Percentiles rank a stretch among this genome's conserved stretches.
These are phyloP conservation scores for Umbelopsis sp. DNA, from an alignment of 192 early-diverging fungal species.

Conservation along the genomic window DNA sequence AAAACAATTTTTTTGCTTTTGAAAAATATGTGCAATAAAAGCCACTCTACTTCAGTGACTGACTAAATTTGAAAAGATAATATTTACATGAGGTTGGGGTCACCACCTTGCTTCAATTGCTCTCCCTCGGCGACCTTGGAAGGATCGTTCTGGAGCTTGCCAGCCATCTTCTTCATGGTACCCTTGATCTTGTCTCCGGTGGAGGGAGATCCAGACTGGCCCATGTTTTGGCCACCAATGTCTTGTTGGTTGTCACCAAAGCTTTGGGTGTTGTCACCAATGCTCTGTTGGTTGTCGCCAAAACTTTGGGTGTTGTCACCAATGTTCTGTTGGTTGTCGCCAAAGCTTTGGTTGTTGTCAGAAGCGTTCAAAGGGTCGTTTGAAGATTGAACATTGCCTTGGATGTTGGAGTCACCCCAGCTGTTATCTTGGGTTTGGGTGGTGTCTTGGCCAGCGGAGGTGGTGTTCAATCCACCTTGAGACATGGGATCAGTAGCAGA, in stretches of 20 bases:
- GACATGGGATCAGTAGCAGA: background rate
- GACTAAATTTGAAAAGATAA: too few relatives aligned
- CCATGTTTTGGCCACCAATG: background rate
- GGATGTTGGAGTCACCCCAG: background rate
- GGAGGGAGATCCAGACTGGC: background rate
- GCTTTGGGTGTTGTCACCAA: background rate
- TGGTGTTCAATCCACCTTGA: background rate
- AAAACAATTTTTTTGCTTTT: too few relatives aligned
- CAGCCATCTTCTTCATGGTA: conserved; percentile 6
- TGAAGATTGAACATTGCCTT: background rate
- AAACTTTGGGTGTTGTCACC: too few relatives aligned
- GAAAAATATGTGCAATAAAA: too few relatives aligned
- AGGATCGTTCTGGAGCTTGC: background rate
- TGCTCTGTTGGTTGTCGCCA: background rate
- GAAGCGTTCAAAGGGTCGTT: background rate
- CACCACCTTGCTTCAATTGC: background rate
- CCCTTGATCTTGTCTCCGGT: conserved; percentile 15
- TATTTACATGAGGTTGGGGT: conserved; percentile 6
- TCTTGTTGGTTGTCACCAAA: background rate
- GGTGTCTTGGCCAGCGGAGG: too few relatives aligned
- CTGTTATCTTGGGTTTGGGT: background rate
- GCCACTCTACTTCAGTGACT: too few relatives aligned
- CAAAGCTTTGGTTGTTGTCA: background rate
- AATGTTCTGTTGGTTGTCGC: too few relatives aligned
- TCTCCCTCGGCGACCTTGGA: background rate